Evolutionary conservation across 139 green algal species (phyloP).

Genomic region (Pycnococcus provasolii): DNA sequence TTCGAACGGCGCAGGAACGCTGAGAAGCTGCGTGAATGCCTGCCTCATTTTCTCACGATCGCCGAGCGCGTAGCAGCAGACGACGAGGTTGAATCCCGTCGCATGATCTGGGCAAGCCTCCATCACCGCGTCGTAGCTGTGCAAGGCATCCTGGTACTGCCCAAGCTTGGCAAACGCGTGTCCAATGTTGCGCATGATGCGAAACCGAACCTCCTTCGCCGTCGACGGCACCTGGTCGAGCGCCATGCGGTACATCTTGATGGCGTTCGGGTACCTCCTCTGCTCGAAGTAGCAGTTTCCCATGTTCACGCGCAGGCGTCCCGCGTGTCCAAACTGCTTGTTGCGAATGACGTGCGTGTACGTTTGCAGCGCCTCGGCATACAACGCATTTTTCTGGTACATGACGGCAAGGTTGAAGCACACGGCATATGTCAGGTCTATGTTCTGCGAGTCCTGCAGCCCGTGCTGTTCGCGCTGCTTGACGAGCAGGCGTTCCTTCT

Average conservation of each 20-base stretch:
- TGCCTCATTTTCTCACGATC: slow-evolving; percentile 63
- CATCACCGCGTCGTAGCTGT: slow-evolving; percentile 53
- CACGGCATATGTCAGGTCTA: slow-evolving; percentile 54
- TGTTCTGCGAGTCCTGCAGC: slow-evolving; percentile 50
- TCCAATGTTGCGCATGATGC: slow-evolving; percentile 73
- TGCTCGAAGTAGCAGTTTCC: slow-evolving; percentile 72
- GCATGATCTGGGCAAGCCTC: slow-evolving; percentile 51
- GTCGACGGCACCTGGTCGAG: slow-evolving; percentile 60
- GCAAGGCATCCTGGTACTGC: slow-evolving; percentile 63
- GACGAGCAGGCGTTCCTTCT: slow-evolving; percentile 54
- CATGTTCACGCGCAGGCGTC: slow-evolving; percentile 74
- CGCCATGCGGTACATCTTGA: slow-evolving; percentile 75
- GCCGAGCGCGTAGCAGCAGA: slow-evolving; percentile 62
- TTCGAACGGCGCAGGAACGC: slow-evolving; percentile 24
- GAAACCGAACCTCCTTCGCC: slow-evolving; percentile 44
- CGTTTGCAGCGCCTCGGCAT: slow-evolving; percentile 54
- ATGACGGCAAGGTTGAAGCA: slow-evolving; percentile 48
- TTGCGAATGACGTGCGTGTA: slow-evolving; percentile 60
- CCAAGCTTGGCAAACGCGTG: slow-evolving; percentile 62
- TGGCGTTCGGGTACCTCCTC: slow-evolving; percentile 45
- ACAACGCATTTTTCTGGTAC: slow-evolving; percentile 49
- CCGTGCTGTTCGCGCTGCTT: slow-evolving; percentile 45
- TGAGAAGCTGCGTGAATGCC: slow-evolving; percentile 51
- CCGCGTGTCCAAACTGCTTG: slow-evolving; percentile 35
- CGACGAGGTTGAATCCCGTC: slow-evolving; percentile 68